A percentile compares a stretch with the other conserved stretches of the same genome.
These are phyloP conservation scores for Millerozyma miso DNA, from an alignment of 805 yeast genomes.

Conservation along the genomic window DNA sequence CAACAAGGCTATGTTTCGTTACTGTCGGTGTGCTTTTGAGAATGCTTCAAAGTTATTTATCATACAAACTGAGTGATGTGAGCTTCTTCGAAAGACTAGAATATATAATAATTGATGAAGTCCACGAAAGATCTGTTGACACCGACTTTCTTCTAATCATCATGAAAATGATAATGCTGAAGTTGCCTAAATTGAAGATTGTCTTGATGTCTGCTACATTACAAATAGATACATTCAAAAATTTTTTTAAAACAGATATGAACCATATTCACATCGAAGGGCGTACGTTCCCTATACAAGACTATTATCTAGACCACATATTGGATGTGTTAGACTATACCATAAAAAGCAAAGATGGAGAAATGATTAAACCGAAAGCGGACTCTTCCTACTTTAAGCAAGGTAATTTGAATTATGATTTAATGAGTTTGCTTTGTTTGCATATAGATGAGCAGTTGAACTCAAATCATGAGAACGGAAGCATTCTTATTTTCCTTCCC, in stretches of 20 bases:
- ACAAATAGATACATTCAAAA: conserved; percentile 59
- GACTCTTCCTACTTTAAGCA: conserved; percentile 60
- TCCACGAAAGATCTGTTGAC: conserved; percentile 93
- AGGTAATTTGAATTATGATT: conserved; percentile 72
- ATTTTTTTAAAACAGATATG: conserved; percentile 51
- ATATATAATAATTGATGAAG: conserved; percentile 86
- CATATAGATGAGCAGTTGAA: conserved; percentile 49
- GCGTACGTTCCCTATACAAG: conserved; percentile 87
- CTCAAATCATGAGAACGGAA: conserved; percentile 49
- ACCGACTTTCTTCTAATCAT: conserved; percentile 80
- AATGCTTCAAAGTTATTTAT: conserved; percentile 62
- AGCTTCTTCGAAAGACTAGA: conserved; percentile 51
- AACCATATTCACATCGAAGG: conserved; percentile 85
- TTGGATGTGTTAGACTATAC: conserved; percentile 55
- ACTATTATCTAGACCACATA: conserved; percentile 66
- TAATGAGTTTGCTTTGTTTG: conserved; percentile 54
- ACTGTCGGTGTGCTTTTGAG: conserved; percentile 91
- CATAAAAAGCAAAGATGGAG: conserved; percentile 38
- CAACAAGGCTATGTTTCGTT: conserved; percentile 77
- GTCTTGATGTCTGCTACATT: conserved; percentile 95
- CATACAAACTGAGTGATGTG: conserved; percentile 15
- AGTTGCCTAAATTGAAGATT: conserved; percentile 55
- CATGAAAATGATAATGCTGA: conserved; percentile 55
- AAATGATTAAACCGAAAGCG: conserved; percentile 51
- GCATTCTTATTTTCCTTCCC: conserved; percentile 81